Conservation (phyloP, 2,329 filamentous ascomycete genomes). For the Penicillium sp. region DNA sequence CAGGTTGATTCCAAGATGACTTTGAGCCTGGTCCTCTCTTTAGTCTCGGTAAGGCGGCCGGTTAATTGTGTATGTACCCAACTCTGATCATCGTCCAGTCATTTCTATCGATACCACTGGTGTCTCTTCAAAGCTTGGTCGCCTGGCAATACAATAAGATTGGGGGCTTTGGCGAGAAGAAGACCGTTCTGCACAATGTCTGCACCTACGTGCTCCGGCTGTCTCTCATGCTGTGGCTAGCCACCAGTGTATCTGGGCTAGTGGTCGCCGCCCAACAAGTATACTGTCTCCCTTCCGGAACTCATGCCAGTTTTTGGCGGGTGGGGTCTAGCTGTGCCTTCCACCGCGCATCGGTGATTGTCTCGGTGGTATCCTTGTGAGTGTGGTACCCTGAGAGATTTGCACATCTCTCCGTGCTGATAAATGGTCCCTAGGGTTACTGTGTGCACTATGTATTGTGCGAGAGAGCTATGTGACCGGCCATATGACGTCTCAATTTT, state of each 20-base stretch:
- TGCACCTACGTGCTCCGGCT: slow-evolving; percentile 38
- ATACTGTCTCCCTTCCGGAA: slow-evolving; percentile 31
- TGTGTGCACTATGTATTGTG: slow-evolving; percentile 39
- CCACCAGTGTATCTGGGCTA: slow-evolving; percentile 37
- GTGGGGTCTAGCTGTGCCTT: slow-evolving; percentile 38
- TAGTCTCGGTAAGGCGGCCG: slow-evolving; percentile 36
- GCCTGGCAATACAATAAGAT: slow-evolving; percentile 40
- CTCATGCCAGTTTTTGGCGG: slow-evolving; percentile 32
- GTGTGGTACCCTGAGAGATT: too few relatives aligned
- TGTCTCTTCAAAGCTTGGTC: slow-evolving; percentile 39
- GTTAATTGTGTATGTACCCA: neutral
- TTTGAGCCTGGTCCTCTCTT: slow-evolving; percentile 35
- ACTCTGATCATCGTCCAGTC: slow-evolving; percentile 24
- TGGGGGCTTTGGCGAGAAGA: slow-evolving; percentile 30
- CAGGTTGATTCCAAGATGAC: slow-evolving; percentile 41
- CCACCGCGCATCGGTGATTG: slow-evolving; percentile 34
- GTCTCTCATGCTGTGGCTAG: slow-evolving; percentile 39
- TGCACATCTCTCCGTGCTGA: neutral
- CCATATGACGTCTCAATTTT: slow-evolving; percentile 40
- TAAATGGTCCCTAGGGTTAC: slow-evolving; percentile 30
- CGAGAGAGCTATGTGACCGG: slow-evolving; percentile 37
- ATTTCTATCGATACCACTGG: slow-evolving; percentile 37
- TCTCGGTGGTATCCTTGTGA: slow-evolving; percentile 38
- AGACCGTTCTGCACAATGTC: slow-evolving; percentile 30
- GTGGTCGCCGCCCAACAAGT: slow-evolving; percentile 38